A percentile compares a stretch with the other conserved stretches of the same genome.
These are phyloP conservation scores for Penicillium antarcticum DNA, from an alignment of 495 filamentous ascomycete species.

Conservation along the genomic window DNA sequence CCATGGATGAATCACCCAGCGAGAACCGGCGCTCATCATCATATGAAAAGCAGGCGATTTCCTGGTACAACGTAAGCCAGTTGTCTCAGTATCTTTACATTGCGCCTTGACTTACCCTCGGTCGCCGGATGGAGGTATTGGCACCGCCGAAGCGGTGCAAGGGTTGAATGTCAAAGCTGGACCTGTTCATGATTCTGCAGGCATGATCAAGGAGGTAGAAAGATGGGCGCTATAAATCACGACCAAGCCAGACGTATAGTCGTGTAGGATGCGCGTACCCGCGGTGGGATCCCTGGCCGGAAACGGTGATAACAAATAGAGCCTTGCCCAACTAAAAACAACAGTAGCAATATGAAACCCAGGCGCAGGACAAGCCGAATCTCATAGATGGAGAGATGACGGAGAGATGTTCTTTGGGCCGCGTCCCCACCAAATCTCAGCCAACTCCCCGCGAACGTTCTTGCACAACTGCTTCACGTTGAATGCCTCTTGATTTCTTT, in stretches of 20 bases:
- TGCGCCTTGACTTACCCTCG: slow-evolving; percentile 49
- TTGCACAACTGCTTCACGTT: not conserved
- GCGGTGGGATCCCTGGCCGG: not conserved
- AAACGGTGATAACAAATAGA: not conserved
- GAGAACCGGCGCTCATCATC: slow-evolving; percentile 75
- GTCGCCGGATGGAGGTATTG: slow-evolving; percentile 62
- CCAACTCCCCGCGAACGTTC: slow-evolving; percentile 11
- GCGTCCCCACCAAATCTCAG: slow-evolving; percentile 22
- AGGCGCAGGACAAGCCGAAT: too few relatives aligned
- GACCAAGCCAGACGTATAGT: not conserved
- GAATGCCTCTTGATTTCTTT: not conserved
- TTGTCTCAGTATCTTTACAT: not conserved
- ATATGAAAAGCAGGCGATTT: slow-evolving; percentile 89
- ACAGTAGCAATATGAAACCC: not conserved
- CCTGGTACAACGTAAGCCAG: slow-evolving; percentile 41
- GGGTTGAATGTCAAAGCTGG: slow-evolving; percentile 60
- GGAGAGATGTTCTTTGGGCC: slow-evolving; percentile 5
- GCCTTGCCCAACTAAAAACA: not conserved
- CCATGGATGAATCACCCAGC: slow-evolving; percentile 71
- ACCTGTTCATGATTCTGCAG: slow-evolving; percentile 27
- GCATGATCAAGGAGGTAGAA: not conserved
- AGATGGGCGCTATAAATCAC: not conserved
- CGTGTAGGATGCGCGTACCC: not conserved
- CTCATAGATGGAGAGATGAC: not conserved
- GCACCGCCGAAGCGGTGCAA: slow-evolving; percentile 56